Evolutionary conservation across 306 rosid genomes (phyloP).

Genomic region (Urtica urens): DNA sequence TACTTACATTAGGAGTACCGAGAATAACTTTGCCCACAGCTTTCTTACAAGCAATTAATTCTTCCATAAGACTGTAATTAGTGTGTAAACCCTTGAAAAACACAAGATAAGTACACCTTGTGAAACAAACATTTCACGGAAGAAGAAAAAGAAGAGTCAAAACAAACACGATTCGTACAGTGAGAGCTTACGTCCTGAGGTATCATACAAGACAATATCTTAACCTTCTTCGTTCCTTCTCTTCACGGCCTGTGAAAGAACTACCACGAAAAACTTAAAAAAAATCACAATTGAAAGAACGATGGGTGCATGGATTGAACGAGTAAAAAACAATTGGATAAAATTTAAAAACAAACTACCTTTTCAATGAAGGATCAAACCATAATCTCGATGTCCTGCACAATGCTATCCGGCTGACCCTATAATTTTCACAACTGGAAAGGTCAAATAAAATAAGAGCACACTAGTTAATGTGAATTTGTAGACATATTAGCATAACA

Average conservation of each 20-base stretch:
- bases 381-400: slow-evolving; percentile 35
- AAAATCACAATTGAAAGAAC: no score
- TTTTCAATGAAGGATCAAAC: slow-evolving; percentile 34
- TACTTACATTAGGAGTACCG: slow-evolving; percentile 87
- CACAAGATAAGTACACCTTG: slow-evolving; percentile 7
- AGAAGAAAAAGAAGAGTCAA: slow-evolving; percentile 15
- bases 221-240: slow-evolving; percentile 69
- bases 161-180: slow-evolving; percentile 4
- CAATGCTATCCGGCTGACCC: slow-evolving; percentile 33
- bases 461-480: neutral
- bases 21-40: slow-evolving; percentile 66
- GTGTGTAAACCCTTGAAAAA: slow-evolving; percentile 89
- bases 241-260: slow-evolving; percentile 87
- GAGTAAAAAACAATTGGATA: neutral
- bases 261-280: slow-evolving; percentile 50
- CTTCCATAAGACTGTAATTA: slow-evolving; percentile 93
- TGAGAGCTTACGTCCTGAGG: slow-evolving; percentile 81
- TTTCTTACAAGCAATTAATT: slow-evolving; percentile 87
- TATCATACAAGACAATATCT: slow-evolving; percentile 84
- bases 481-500: no score
- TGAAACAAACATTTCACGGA: slow-evolving; percentile 11
- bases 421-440: slow-evolving; percentile 34
- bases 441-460: neutral
- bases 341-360: slow-evolving; percentile 11
- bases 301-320: no score